A percentile compares a stretch with the other conserved stretches of the same genome.
These are phyloP conservation scores for Phytophthora cryptogea DNA, from an alignment of 352 stramenopile species.

Conservation along the genomic window DNA sequence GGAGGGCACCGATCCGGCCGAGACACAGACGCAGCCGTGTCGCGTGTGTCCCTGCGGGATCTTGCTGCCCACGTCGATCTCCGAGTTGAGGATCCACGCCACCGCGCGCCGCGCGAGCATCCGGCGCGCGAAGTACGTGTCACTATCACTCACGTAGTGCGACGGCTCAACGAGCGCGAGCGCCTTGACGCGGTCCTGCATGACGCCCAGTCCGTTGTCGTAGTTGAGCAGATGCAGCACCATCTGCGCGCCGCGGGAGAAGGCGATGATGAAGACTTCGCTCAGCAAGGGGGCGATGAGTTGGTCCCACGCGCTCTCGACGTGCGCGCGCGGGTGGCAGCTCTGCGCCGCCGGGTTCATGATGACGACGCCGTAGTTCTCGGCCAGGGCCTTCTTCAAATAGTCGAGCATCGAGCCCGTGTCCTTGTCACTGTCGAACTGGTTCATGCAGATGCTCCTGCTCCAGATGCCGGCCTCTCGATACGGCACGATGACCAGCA, in stretches of 20 bases:
- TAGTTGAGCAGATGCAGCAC: constrained; percentile 83
- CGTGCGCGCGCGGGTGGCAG: constrained; percentile 72
- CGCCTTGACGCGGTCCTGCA: constrained; percentile 84
- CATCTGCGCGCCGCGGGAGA: constrained; percentile 74
- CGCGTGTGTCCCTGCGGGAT: constrained; percentile 71
- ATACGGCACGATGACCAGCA: constrained; percentile 87
- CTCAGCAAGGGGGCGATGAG: constrained; percentile 65
- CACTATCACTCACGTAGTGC: constrained; percentile 74
- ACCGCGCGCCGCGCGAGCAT: constrained; percentile 72
- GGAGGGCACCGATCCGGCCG: constrained; percentile 67
- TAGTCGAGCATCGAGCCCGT: constrained; percentile 84
- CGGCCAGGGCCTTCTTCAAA: constrained; percentile 75
- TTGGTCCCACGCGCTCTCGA: constrained; percentile 82
- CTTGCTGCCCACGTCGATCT: constrained; percentile 77
- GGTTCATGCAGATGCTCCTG: constrained; percentile 82
- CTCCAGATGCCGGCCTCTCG: constrained; percentile 87
- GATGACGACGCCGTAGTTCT: constrained; percentile 85
- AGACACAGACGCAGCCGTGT: constrained; percentile 83
- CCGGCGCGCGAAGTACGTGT: constrained; percentile 77
- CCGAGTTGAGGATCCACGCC: constrained; percentile 74
- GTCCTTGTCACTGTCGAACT: constrained; percentile 55
- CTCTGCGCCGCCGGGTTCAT: constrained; percentile 80
- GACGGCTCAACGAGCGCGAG: constrained; percentile 81
- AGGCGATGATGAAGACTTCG: constrained; percentile 81
- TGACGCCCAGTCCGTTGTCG: constrained; percentile 76